These are phyloP conservation scores for Acer saccharum DNA, from an alignment of 345 rosid species.

Conservation along the genomic window DNA sequence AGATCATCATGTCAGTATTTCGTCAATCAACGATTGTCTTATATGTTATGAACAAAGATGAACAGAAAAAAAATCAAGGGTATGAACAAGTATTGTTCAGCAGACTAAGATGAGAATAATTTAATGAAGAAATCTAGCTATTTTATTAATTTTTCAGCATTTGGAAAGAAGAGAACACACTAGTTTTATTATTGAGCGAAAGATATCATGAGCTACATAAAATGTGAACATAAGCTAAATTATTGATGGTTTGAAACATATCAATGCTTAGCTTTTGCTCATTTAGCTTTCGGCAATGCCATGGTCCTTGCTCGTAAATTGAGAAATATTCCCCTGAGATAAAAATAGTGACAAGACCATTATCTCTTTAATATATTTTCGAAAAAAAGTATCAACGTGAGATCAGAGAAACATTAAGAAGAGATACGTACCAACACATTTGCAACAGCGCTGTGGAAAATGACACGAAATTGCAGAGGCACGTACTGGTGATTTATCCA, in stretches of 20 bases:
- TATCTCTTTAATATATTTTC: not conserved
- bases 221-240: not conserved
- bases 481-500: constrained; percentile 89
- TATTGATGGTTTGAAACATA: not conserved
- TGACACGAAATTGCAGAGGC: constrained; percentile 84
- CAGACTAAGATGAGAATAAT: not conserved
- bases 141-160: constrained; percentile 2
- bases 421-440: constrained; percentile 65
- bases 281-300: constrained; percentile 55
- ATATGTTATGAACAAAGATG: too few species aligned
- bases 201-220: not conserved
- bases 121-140: not conserved
- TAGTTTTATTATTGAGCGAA: not conserved
- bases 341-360: not conserved
- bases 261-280: constrained; percentile 8
- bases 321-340: constrained; percentile 89
- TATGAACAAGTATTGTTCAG: not conserved
- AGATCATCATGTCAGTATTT: too few species aligned
- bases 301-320: constrained; percentile 68
- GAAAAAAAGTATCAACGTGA: not conserved
- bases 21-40: too few species aligned
- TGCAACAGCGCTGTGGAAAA: constrained; percentile 70
- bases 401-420: not conserved
- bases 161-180: not conserved
- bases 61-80: not conserved